A percentile compares a stretch with the other conserved stretches of the same genome.
Evolutionary conservation across 306 rosid genomes (phyloP).

Genomic region (Psophocarpus tetragonolobus): DNA sequence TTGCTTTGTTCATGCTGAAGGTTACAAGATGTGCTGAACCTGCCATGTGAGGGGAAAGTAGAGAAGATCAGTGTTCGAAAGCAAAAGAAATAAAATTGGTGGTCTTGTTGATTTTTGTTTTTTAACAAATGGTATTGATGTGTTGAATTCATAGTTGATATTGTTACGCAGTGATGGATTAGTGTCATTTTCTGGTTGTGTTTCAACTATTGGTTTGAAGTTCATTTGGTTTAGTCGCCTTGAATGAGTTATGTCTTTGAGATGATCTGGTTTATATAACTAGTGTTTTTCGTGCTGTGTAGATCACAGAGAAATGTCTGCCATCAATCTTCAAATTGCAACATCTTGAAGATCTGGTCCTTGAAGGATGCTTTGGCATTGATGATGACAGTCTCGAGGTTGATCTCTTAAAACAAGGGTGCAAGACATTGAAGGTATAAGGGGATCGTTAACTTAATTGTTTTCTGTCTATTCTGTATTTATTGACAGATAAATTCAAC

Average conservation of each 20-base stretch:
- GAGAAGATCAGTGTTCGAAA: background rate
- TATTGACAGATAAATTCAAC: background rate
- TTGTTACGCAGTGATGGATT: background rate
- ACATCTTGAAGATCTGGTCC: slow-evolving; percentile 78
- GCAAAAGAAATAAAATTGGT: background rate
- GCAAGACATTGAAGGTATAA: slow-evolving; percentile 80
- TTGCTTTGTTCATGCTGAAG: background rate
- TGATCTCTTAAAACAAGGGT: slow-evolving; percentile 58
- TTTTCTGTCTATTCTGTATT: background rate
- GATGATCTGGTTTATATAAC: slow-evolving; percentile 17
- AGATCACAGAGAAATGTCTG: slow-evolving; percentile 88
- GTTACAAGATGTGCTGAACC: background rate
- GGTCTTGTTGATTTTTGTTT: background rate
- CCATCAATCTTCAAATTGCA: slow-evolving; percentile 72
- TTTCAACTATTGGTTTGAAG: background rate
- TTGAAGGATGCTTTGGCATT: slow-evolving; percentile 89
- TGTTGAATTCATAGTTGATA: background rate
- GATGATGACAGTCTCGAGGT: slow-evolving; percentile 64
- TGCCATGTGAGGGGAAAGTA: background rate
- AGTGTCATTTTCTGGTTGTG: background rate
- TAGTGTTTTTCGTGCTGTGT: slow-evolving; percentile 31
- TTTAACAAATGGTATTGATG: background rate
- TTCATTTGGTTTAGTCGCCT: slow-evolving; percentile 13
- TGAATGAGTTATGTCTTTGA: slow-evolving; percentile 12
- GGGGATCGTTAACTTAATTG: slow-evolving; percentile 30